Evolutionary conservation across 352 stramenopile genomes (phyloP), one percentile per base, ranked within the genome.

Genomic region (Blastocystis sp.): DNA sequence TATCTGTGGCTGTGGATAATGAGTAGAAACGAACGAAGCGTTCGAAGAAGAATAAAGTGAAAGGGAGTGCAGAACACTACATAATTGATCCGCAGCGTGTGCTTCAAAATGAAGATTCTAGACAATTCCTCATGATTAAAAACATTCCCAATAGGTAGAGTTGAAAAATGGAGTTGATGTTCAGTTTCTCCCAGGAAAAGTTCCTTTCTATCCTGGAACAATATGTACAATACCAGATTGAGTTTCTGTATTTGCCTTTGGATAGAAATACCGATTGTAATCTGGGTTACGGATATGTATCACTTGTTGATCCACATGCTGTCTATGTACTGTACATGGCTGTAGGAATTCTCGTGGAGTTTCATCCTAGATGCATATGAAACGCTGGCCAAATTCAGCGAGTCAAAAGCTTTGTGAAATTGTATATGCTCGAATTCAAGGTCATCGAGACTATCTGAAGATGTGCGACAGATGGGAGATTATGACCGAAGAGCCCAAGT

Each of bases 341-440:
- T 33, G 70, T 81, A 33, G 70, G 24, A 40, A 30, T 51, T 42
- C 48, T 24, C 27, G 2, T 40, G 22, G 19, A 0, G 9, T 11
- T 81, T 60, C 17, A 22, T 48, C n/a, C 19, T 81, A 81, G 70
- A 81, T 81, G 70, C 70, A 81, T 64, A 60, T n/a, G 35, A 81
- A 81, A 37, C 19, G 70, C n/a, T 81, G 70, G 70, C 70, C 70
- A 1, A 81, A 81, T 19, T 81, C 70, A 7, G 59, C 70, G 7
- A 81, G 70, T 81, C n/a, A 66, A 17, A 81, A 81, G 24, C 70
- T 81, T n/a, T 81, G 70, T 27, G 70, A 81, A 0, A 81, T 81
- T 64, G 70, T 81, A 37, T 81, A 81, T 64, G 70, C 70, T 27
- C 37, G 70, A 17, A 81, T 81, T 44, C 70, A 81, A 24, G 70